Evolutionary conservation across 2,329 filamentous ascomycete species (phyloP).

Genomic region (Nemania abortiva): DNA sequence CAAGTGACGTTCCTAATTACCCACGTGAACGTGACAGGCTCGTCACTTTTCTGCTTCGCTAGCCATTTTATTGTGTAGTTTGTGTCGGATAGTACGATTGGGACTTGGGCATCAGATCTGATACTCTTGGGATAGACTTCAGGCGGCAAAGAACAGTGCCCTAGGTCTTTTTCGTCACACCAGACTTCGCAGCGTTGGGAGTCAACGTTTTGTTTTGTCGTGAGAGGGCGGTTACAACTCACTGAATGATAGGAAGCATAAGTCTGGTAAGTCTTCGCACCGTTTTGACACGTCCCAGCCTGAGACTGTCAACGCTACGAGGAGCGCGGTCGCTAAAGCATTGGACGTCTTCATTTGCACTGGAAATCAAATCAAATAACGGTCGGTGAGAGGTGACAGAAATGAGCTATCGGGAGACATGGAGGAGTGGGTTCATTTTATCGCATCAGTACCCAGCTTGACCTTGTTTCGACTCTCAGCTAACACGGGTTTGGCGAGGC

Average conservation of each 20-base stretch:
- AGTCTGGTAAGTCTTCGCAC: not conserved
- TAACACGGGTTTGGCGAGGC: not conserved
- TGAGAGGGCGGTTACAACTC: not conserved
- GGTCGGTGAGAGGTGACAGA: not conserved
- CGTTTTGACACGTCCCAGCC: not conserved
- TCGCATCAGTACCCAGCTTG: not conserved
- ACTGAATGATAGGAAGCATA: conserved; percentile 12
- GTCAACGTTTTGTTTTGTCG: not conserved
- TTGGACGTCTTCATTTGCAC: not conserved
- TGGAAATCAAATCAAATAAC: not conserved
- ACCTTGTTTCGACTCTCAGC: not conserved
- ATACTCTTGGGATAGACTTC: not conserved
- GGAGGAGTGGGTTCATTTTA: not conserved
- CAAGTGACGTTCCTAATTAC: not conserved
- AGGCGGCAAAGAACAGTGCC: not conserved
- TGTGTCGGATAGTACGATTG: not conserved
- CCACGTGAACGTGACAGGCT: not conserved
- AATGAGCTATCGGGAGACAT: not conserved
- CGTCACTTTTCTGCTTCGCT: not conserved
- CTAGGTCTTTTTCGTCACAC: not conserved
- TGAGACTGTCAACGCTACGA: not conserved
- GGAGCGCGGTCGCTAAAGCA: not conserved
- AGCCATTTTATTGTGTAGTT: conserved; percentile 8
- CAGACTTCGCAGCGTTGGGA: conserved; percentile 1
- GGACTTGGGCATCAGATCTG: not conserved